A percentile compares a stretch with the other conserved stretches of the same genome.
phyloP scores from a whole-genome alignment of 176 grass and related monocot species.

The Carex littledalei region DNA sequence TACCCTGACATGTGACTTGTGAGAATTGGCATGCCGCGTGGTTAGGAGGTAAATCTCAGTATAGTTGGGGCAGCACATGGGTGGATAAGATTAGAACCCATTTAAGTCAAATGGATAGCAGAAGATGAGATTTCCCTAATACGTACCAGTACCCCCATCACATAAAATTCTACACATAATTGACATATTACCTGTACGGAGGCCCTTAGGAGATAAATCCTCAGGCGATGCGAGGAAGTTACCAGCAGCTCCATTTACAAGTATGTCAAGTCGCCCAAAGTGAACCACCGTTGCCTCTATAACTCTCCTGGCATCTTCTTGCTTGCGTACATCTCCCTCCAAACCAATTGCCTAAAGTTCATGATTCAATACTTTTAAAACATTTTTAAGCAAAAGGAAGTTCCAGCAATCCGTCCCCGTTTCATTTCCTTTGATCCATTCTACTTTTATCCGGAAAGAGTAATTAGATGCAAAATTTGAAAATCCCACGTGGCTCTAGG shows the following conservation, averaged over 20 bases:
- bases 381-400: neutral
- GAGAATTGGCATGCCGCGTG: too few relatives aligned
- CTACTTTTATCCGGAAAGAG: too few relatives aligned
- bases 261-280: conserved; percentile 80
- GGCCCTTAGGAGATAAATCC: conserved; percentile 88
- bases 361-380: neutral
- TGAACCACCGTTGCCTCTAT: conserved; percentile 45
- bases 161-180: neutral
- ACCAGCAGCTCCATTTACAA: conserved; percentile 83
- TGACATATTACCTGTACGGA: conserved; percentile 59
- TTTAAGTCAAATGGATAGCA: too few relatives aligned
- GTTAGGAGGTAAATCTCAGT: too few relatives aligned
- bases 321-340: conserved; percentile 83
- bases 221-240: conserved; percentile 94
- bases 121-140: too few relatives aligned
- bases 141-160: neutral
- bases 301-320: conserved; percentile 72
- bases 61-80: too few relatives aligned
- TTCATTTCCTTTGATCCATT: too few relatives aligned
- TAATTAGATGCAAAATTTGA: too few relatives aligned
- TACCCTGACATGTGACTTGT: too few relatives aligned
- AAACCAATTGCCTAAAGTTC: conserved; percentile 67
- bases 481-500: too few relatives aligned
- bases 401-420: too few relatives aligned
- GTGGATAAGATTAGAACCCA: too few relatives aligned